Evolutionary conservation across 805 yeast genomes (phyloP).

Genomic region (Metschnikowia picachoensis): DNA sequence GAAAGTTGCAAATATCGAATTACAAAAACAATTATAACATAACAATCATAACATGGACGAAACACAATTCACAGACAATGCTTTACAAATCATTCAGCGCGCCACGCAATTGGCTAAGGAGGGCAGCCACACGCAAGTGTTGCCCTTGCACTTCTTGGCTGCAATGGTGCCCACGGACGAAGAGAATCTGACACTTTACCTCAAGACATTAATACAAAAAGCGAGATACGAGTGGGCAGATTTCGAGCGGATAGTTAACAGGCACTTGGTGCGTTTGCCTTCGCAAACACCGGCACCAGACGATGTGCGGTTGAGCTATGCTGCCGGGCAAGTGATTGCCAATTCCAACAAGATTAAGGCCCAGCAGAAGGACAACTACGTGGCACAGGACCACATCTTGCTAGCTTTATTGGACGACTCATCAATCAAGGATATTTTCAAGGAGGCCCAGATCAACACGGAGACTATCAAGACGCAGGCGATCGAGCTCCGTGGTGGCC

Average conservation of each 20-base stretch:
- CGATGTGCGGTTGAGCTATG: constrained; percentile 69
- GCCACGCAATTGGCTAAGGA: constrained; percentile 83
- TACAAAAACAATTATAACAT: background rate
- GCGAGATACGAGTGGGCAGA: constrained; percentile 84
- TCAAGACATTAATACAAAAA: constrained; percentile 78
- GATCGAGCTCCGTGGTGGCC: constrained; percentile 78
- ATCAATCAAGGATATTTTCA: constrained; percentile 64
- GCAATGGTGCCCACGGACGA: constrained; percentile 75
- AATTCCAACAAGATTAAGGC: constrained; percentile 74
- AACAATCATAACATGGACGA: constrained; percentile 43
- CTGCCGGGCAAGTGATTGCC: constrained; percentile 71
- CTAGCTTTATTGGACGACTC: constrained; percentile 81
- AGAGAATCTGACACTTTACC: constrained; percentile 46
- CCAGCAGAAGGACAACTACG: constrained; percentile 84
- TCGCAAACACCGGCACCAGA: constrained; percentile 87
- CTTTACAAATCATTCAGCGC: constrained; percentile 71
- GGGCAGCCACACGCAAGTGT: constrained; percentile 75
- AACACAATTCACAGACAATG: constrained; percentile 90
- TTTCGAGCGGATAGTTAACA: constrained; percentile 77
- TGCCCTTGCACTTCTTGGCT: constrained; percentile 87
- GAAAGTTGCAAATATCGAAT: background rate
- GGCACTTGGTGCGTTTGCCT: constrained; percentile 77
- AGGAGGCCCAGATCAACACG: constrained; percentile 63
- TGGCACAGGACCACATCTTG: constrained; percentile 92
- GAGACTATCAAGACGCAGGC: constrained; percentile 77